Evolutionary conservation across 495 filamentous ascomycete genomes (phyloP).

Genomic region (Bathelium albidoporum): DNA sequence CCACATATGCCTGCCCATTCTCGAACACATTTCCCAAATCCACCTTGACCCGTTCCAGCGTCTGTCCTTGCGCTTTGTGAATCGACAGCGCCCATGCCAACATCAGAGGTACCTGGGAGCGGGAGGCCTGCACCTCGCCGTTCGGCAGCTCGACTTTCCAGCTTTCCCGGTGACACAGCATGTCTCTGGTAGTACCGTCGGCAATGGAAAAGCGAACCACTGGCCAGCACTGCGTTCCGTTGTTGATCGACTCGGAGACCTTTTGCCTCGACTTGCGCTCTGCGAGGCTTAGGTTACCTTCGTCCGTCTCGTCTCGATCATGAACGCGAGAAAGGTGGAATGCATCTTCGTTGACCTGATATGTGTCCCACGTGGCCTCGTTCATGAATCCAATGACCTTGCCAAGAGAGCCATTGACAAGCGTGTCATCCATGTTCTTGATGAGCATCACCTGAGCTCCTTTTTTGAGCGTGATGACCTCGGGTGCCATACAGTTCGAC

Average conservation of each 20-base stretch:
- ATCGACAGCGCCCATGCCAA: constrained; percentile 95
- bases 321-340: constrained; percentile 29
- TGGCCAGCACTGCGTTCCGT: constrained; percentile 47
- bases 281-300: constrained; percentile 34
- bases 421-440: constrained; percentile 89
- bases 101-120: constrained; percentile 72
- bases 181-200: constrained; percentile 65
- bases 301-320: constrained; percentile 31
- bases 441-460: constrained; percentile 98
- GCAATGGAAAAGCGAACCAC: constrained; percentile 69
- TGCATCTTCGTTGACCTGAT: constrained; percentile 39
- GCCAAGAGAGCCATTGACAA: constrained; percentile 91
- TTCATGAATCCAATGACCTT: constrained; percentile 80
- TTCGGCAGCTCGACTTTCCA: constrained; percentile 98
- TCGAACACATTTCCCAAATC: constrained; percentile 88
- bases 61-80: constrained; percentile 97
- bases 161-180: constrained; percentile 73
- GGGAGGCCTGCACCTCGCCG: constrained; percentile 83
- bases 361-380: constrained; percentile 62
- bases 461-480: constrained; percentile 66
- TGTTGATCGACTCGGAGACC: constrained; percentile 24
- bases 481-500: constrained; percentile 85
- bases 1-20: constrained; percentile 84
- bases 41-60: constrained; percentile 87
- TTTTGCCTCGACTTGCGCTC: constrained; percentile 13